Evolutionary conservation across 495 filamentous ascomycete genomes (phyloP), one percentile per base, ranked within the genome.

Genomic region (Aspergillus taichungensis): DNA sequence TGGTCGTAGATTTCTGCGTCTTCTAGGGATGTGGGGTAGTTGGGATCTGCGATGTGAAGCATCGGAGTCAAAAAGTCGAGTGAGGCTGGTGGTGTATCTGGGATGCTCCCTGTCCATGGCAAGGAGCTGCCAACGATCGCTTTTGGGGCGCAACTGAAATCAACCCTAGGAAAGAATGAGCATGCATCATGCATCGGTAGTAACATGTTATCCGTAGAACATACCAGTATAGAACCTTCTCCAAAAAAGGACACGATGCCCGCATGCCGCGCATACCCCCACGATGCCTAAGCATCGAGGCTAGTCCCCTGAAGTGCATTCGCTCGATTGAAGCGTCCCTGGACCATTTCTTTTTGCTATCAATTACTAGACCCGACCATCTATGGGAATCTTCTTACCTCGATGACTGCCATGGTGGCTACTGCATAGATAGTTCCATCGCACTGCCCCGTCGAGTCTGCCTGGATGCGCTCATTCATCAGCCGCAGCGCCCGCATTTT

Each of bases 341-440:
- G 3, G 57, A 61, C 57, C 57, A 61, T 61, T 61, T 61, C 57
- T 61, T 13, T 36, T 30, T 8, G 40, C 8, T 33, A 41, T 55
- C 40, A 55, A 47, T 40, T 13, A 32, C 9, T 13, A 46, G 5
- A 18, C 40, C 13, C 41, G 37, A 34, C 30, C 18, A n/a, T 28
- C 34, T 4, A 13, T 8, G 13, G 10, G 6, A 37, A 34, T 30
- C 11, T 40, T 8, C 32, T 32, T 57, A 61, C 57, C 54, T 61
- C 57, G 34, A 61, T 61, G n/a, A 61, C 57, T 50, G 57, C 57
- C 57, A 61, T 61, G 7, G 57, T 61, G 30, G 57, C 57, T 12
- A 57, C 52, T 11, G 57, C 55, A 35, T 61, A 61, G 24, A 61
- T 57, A 36, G 50, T 57, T 13, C 54, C 54, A 34, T 61, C 57